Conservation (phyloP, 2,329 filamentous ascomycete species). For the Paecilomyces formosus region DNA sequence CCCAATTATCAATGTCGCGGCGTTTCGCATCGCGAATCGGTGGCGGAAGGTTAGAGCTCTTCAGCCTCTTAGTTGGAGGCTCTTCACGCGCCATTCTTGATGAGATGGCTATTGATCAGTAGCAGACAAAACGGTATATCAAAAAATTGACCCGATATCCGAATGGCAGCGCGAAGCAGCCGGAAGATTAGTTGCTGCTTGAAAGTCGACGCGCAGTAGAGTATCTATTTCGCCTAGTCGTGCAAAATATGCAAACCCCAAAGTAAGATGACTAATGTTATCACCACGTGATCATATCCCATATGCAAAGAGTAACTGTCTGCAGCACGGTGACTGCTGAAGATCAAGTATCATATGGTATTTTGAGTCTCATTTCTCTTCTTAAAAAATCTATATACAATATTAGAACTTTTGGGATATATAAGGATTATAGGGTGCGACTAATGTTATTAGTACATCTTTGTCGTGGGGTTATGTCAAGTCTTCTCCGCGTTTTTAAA, state of each 20-base stretch:
- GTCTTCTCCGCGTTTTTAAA: too few relatives aligned
- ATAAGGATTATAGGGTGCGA: too few relatives aligned
- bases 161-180: background rate
- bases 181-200: background rate
- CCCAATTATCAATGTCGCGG: conserved; percentile 95
- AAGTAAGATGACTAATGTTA: background rate
- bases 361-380: too few relatives aligned
- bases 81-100: conserved; percentile 26
- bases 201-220: background rate
- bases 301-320: background rate
- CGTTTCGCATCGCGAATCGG: conserved; percentile 53
- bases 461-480: too few relatives aligned
- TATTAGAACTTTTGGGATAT: too few relatives aligned
- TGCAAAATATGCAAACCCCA: conserved; percentile 23
- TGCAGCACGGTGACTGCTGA: background rate
- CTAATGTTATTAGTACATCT: too few relatives aligned
- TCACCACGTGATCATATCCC: conserved; percentile 14
- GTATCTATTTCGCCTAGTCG: background rate
- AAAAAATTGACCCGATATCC: background rate
- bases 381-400: too few relatives aligned
- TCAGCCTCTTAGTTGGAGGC: conserved; percentile 32
- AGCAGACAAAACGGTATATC: background rate
- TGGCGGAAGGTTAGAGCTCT: conserved; percentile 27
- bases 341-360: background rate
- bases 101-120: background rate